These are phyloP conservation scores for Arxiozyma heterogenica DNA, from an alignment of 1,139 yeast species.

Conservation along the genomic window DNA sequence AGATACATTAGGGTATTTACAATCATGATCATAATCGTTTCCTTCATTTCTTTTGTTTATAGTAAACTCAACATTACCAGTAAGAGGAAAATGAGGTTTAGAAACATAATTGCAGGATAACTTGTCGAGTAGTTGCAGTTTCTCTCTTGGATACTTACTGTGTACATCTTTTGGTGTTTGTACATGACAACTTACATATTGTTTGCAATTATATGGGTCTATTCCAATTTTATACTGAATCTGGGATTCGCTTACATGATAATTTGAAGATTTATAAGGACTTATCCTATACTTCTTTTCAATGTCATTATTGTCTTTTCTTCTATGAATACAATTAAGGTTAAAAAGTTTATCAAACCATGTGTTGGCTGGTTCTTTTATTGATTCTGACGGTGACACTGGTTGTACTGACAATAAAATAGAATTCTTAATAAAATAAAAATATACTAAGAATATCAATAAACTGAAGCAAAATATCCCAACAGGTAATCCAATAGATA, in stretches of 20 bases:
- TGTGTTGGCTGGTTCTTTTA: background rate
- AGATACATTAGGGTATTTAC: background rate
- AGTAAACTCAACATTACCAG: background rate
- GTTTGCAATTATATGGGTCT: constrained; percentile 4
- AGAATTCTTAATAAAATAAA: constrained; percentile 10
- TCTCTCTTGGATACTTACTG: background rate
- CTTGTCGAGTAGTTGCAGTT: background rate
- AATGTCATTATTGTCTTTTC: constrained; percentile 4
- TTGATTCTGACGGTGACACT: constrained; percentile 5
- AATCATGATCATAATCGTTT: background rate
- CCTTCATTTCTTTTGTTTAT: background rate
- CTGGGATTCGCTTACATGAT: constrained; percentile 13
- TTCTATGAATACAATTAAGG: constrained; percentile 1
- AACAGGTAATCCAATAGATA: constrained; percentile 28
- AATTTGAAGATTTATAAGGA: constrained; percentile 9
- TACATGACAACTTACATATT: background rate
- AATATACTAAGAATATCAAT: constrained; percentile 13
- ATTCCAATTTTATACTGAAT: constrained; percentile 18
- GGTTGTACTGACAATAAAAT: constrained; percentile 4
- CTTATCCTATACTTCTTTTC: constrained; percentile 6
- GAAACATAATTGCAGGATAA: background rate
- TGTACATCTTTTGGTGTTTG: background rate
- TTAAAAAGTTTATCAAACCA: constrained; percentile 6
- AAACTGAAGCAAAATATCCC: constrained; percentile 21
- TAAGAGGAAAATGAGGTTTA: background rate